Evolutionary conservation across 2,329 filamentous ascomycete species (phyloP), one percentile per base, ranked within the genome.

Genomic region (Plenodomus lindquistii): DNA sequence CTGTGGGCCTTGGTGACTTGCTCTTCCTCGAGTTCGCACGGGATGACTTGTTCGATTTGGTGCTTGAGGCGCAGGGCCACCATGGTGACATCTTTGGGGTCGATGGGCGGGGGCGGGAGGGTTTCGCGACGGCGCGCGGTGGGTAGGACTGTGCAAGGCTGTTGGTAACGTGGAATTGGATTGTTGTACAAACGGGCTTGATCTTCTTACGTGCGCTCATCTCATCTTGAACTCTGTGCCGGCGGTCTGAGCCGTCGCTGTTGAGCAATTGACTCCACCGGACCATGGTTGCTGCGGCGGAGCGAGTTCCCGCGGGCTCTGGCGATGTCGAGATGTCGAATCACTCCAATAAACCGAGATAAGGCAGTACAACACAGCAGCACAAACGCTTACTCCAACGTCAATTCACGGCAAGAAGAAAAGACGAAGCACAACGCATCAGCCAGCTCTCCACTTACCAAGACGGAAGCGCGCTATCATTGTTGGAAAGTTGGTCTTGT

Each of bases 1-100:
- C 90, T 95, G 73, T 97, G 91, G 2, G 93, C 85, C 42, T 81
- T 81, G 3, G 88, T 94, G 66, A 99, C 80, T 46, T 83, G 78
- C 4, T 79, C 79, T 66, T 89, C 85, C 48, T 94, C 87, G 34
- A 99, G 80, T 72, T 99, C 94, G 76, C 90, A 97, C 1, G 93
- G 89, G 20, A 99, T 84, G 46, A 91, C 87, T 69, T 91, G 84
- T 73, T 96, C 91, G 63, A 99, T 85, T 60, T 96, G 85, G 69
- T 95, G 91, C 63, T 93, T 95, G 56, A 99, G 79, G 48, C 91
- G 89, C 15, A 99, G 82, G 20, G 92, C 93, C 46, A 95, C 81
- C 69, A 92, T 92, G 52, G 93, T 97, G 53, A 97, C 92, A 63
- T 94, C 87, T 50, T 82, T 79, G 11, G 92, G 80, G 1, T 89